phyloP scores from a whole-genome alignment of 2,329 filamentous ascomycete species.

The Fusarium pseudocircinatum region DNA sequence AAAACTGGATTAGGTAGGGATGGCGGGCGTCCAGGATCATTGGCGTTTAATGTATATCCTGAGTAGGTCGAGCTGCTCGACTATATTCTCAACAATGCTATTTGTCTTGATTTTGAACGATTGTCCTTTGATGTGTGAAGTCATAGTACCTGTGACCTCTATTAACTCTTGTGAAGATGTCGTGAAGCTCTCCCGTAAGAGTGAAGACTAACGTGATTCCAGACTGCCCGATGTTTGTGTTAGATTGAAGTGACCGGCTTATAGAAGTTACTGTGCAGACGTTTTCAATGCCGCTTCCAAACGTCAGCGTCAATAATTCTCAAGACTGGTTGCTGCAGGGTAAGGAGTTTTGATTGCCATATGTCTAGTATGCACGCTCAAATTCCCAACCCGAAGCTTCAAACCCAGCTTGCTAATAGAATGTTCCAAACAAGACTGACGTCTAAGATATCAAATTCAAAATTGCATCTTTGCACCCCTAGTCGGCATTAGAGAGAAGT shows the following conservation, averaged over 20 bases:
- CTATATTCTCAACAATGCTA: slow-evolving; percentile 37
- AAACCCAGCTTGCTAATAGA: not conserved
- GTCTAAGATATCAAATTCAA: not conserved
- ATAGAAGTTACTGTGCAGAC: too few relatives aligned
- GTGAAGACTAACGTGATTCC: not conserved
- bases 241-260: not conserved
- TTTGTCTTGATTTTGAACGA: slow-evolving; percentile 27
- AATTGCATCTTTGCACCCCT: not conserved
- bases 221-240: not conserved
- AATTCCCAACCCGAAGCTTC: not conserved
- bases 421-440: not conserved
- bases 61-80: slow-evolving; percentile 37
- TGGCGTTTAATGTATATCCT: slow-evolving; percentile 41
- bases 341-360: not conserved
- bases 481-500: not conserved
- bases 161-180: not conserved
- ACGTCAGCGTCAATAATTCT: not conserved
- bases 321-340: not conserved
- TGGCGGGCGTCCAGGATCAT: slow-evolving; percentile 31
- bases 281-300: not conserved
- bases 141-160: not conserved
- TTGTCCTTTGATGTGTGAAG: not conserved
- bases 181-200: not conserved
- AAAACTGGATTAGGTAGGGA: slow-evolving; percentile 29
- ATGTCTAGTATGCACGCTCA: not conserved